These are phyloP conservation scores for Hypoxylon sp. DNA, from an alignment of 2,329 filamentous ascomycete species.

Conservation along the genomic window DNA sequence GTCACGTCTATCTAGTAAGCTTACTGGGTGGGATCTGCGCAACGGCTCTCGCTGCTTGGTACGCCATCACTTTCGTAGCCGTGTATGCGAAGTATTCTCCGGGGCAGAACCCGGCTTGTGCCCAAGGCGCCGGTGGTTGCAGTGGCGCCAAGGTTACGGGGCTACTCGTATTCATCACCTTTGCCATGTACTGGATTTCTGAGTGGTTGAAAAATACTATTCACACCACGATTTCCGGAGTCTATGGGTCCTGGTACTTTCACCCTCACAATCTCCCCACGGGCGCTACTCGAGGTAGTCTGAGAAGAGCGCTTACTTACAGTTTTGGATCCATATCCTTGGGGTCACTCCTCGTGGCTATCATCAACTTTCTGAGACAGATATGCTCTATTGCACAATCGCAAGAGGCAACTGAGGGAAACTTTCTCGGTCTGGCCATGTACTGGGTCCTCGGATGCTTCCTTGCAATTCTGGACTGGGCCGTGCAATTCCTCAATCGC, in stretches of 20 bases:
- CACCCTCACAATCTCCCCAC: constrained; percentile 78
- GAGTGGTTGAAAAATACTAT: constrained; percentile 96
- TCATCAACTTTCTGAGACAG: constrained; percentile 88
- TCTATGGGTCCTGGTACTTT: constrained; percentile 97
- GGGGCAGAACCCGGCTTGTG: constrained; percentile 66
- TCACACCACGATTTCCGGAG: constrained; percentile 87
- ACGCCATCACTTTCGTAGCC: constrained; percentile 85
- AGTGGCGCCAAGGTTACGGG: constrained; percentile 85
- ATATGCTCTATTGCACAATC: constrained; percentile 83
- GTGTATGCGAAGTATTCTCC: constrained; percentile 90
- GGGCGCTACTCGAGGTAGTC: constrained; percentile 85
- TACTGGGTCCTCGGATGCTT: constrained; percentile 85
- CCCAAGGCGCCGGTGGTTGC: constrained; percentile 72
- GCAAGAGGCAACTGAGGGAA: constrained; percentile 75
- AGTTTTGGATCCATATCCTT: constrained; percentile 93
- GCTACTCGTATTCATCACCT: constrained; percentile 87
- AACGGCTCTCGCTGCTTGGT: constrained; percentile 86
- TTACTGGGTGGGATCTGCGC: constrained; percentile 84
- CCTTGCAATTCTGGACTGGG: constrained; percentile 85
- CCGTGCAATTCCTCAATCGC: constrained; percentile 88
- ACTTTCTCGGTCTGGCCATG: constrained; percentile 73
- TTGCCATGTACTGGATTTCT: constrained; percentile 93
- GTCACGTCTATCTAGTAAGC: constrained; percentile 89
- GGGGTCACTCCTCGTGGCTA: constrained; percentile 86
- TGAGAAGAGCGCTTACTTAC: constrained; percentile 86